Conservation (phyloP, 2,329 filamentous ascomycete species). For the Penicillium thymicola region DNA sequence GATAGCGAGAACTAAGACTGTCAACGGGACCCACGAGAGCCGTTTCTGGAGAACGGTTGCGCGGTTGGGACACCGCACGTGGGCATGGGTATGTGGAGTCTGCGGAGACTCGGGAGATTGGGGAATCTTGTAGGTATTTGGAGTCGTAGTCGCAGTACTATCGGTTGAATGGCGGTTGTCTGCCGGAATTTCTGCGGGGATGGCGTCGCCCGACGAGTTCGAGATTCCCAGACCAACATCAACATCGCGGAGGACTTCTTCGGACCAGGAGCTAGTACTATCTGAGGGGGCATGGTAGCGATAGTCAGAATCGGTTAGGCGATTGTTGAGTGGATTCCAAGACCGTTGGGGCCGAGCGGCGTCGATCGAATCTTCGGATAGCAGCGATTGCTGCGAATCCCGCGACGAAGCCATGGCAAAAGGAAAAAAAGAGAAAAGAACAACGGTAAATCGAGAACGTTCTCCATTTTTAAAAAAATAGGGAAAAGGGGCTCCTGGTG, state of each 20-base stretch:
- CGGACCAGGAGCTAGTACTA: constrained; percentile 14
- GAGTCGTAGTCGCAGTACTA: not conserved
- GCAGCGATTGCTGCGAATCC: constrained; percentile 16
- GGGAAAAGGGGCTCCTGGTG: not conserved
- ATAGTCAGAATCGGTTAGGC: constrained; percentile 9
- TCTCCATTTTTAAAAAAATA: not conserved
- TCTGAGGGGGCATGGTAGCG: constrained; percentile 8
- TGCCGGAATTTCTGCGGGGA: not conserved
- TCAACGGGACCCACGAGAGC: constrained; percentile 35
- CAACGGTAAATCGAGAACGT: not conserved
- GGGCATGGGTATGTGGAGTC: constrained; percentile 11
- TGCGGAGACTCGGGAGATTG: constrained; percentile 5
- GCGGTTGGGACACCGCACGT: constrained; percentile 28
- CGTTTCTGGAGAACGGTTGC: constrained; percentile 30
- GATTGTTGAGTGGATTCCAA: constrained; percentile 20
- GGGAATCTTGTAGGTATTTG: not conserved
- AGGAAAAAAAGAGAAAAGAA: not conserved
- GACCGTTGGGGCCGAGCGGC: constrained; percentile 12
- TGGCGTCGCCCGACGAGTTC: constrained; percentile 6
- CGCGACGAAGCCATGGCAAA: constrained; percentile 15
- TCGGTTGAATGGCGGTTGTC: constrained; percentile 5
- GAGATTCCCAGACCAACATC: constrained; percentile 22
- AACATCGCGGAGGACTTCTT: constrained; percentile 18
- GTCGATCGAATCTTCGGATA: constrained; percentile 13
- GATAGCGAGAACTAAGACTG: constrained; percentile 36